Percentiles rank a stretch among this genome's conserved stretches.
Evolutionary conservation across 257 asterid genomes (phyloP).

Genomic region (Solanum habrochaites): DNA sequence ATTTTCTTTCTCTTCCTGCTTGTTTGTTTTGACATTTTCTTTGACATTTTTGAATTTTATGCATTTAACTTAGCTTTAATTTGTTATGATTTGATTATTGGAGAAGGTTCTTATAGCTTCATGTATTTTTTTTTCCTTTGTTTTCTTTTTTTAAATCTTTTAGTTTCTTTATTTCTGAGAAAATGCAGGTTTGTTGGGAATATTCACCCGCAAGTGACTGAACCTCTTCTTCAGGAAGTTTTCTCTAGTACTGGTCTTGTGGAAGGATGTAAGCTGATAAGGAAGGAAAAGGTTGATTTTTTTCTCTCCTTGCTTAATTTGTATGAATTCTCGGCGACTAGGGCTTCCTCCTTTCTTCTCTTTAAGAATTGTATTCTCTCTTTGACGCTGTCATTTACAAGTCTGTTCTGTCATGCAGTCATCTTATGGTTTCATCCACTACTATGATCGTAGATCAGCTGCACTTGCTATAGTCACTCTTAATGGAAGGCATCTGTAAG

Average conservation of each 20-base stretch:
- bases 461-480: slow-evolving; percentile 37
- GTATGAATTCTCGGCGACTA: not conserved
- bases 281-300: slow-evolving; percentile 67
- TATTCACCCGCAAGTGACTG: slow-evolving; percentile 76
- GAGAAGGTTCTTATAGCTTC: not conserved
- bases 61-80: not conserved
- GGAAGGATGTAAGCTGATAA: slow-evolving; percentile 78
- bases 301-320: not conserved
- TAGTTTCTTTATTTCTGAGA: slow-evolving; percentile 22
- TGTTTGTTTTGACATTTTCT: not conserved
- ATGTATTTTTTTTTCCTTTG: not conserved
- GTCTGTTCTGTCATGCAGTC: slow-evolving; percentile 21
- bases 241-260: slow-evolving; percentile 80
- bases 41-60: not conserved
- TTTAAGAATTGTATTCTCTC: not conserved
- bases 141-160: slow-evolving; percentile 12
- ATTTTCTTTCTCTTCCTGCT: not conserved
- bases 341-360: not conserved
- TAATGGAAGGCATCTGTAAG: slow-evolving; percentile 56
- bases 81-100: not conserved
- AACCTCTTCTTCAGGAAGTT: slow-evolving; percentile 85
- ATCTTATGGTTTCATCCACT: slow-evolving; percentile 38
- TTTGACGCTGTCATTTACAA: not conserved
- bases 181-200: slow-evolving; percentile 92
- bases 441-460: slow-evolving; percentile 41